Base-by-base conservation (phyloP, 305 asterid genomes). In the Fraxinus baroniana region DNA sequence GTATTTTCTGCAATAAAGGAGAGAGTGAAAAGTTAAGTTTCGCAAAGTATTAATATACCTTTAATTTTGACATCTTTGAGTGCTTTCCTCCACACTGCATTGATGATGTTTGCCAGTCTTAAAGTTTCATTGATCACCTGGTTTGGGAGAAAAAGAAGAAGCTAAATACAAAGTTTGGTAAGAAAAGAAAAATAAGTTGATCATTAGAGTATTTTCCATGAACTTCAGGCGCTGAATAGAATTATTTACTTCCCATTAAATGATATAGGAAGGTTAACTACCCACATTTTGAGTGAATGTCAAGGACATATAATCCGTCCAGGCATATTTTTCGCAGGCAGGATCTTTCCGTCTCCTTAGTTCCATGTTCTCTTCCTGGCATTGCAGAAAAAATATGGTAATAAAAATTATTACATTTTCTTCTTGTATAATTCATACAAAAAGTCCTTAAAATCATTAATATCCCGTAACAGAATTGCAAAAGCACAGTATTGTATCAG, bases 1-100 rank as follows among this genome's bases (percentile, higher is more conserved):
- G 17, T 24, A 22, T 22, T 66, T 66, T 24, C 73, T 9, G 35
- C 73, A 22, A 60, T 20, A 20, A 60, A 60, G 70, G 68, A 20
- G 70, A 60, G 15, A 0, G 1, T 20, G 30, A 60, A 57, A 60
- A 7, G 20, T 7, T 20, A 57, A 60, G 30, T 66, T 52, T n/a
- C 24, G 4, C 8, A 71, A 76, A 37, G 15, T 30, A 68, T 68
- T 10, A 68, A 32, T 71, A 12, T n/a, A 90, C 98, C 99, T 91
- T 96, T 94, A 37, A 96, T 87, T 89, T 89, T 86, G 86, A 96
- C 98, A 82, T 96, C 99, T 86, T 91, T 91, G 81, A 90, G 91
- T 78, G 99, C 92, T 90, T 93, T 92, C 88, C 99, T 93, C 99
- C 99, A 96, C n/a, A 96, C 92, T 8, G 98, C 98, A 81, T 96